Evolutionary conservation across 768 basidiomycete species (phyloP).

Genomic region (Candolleomyces efflorescens): DNA sequence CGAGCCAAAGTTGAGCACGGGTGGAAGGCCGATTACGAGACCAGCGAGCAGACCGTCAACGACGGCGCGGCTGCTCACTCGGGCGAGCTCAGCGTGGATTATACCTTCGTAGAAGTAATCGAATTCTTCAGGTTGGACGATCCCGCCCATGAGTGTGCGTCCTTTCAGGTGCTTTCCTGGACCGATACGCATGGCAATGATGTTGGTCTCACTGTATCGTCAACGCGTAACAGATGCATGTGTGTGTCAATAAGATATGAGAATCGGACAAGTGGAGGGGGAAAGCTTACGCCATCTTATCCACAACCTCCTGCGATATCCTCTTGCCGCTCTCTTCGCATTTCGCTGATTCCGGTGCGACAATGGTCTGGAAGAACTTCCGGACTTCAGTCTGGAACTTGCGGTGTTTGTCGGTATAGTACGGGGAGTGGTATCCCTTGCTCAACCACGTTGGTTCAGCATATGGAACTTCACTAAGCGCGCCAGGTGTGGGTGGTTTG

Average conservation of each 20-base stretch:
- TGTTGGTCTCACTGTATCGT: constrained; percentile 57
- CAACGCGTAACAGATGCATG: background rate
- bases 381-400: constrained; percentile 74
- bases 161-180: constrained; percentile 88
- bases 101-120: constrained; percentile 94
- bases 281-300: constrained; percentile 69
- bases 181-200: constrained; percentile 88
- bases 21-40: constrained; percentile 84
- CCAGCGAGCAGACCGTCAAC: constrained; percentile 84
- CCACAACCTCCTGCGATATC: constrained; percentile 79
- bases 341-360: constrained; percentile 66
- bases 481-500: constrained; percentile 22
- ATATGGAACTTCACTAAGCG: constrained; percentile 29
- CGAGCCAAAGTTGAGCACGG: constrained; percentile 83
- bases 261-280: background rate
- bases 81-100: constrained; percentile 75
- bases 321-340: constrained; percentile 88
- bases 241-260: background rate
- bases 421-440: constrained; percentile 28
- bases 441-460: constrained; percentile 30
- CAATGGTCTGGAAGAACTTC: constrained; percentile 70
- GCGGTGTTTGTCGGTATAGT: constrained; percentile 48
- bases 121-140: constrained; percentile 77
- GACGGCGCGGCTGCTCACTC: constrained; percentile 82
- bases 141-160: constrained; percentile 67